Evolutionary conservation across 2,329 filamentous ascomycete species (phyloP).

Genomic region (Pseudogymnoascus sp.): DNA sequence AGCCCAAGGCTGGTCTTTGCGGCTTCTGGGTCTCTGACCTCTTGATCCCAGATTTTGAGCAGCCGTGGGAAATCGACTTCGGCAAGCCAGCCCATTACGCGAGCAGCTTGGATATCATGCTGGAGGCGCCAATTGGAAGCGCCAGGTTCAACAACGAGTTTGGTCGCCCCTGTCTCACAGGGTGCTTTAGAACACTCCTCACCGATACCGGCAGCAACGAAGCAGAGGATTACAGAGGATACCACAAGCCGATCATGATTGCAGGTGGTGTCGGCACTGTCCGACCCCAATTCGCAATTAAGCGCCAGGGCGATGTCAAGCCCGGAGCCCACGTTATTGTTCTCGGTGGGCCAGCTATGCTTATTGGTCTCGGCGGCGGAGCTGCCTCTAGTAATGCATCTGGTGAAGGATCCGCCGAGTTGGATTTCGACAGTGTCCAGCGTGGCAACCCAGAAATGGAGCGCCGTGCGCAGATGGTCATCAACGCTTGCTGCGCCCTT

Average conservation of each 20-base stretch:
- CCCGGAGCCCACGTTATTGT: conserved; percentile 88
- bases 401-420: conserved; percentile 77
- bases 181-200: conserved; percentile 86
- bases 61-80: conserved; percentile 86
- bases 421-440: conserved; percentile 97
- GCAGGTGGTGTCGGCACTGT: conserved; percentile 92
- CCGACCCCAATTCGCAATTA: conserved; percentile 81
- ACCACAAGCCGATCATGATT: conserved; percentile 98
- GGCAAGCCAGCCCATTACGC: conserved; percentile 88
- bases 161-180: conserved; percentile 76
- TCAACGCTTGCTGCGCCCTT: conserved; percentile 83
- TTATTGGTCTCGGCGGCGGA: conserved; percentile 92
- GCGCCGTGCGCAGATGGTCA: conserved; percentile 92
- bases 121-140: conserved; percentile 90
- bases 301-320: conserved; percentile 68
- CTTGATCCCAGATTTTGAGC: conserved; percentile 70
- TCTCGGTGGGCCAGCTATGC: conserved; percentile 91
- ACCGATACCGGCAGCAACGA: conserved; percentile 54
- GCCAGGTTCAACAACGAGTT: conserved; percentile 98
- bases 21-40: conserved; percentile 96
- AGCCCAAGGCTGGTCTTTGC: conserved; percentile 81
- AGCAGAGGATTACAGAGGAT: conserved; percentile 67
- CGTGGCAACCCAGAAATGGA: conserved; percentile 96
- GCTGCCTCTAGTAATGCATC: conserved; percentile 87
- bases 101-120: conserved; percentile 92